A percentile compares a stretch with the other conserved stretches of the same genome.
phyloP scores from a whole-genome alignment of 345 rosid genomes.

The Tarenaya hassleriana region DNA sequence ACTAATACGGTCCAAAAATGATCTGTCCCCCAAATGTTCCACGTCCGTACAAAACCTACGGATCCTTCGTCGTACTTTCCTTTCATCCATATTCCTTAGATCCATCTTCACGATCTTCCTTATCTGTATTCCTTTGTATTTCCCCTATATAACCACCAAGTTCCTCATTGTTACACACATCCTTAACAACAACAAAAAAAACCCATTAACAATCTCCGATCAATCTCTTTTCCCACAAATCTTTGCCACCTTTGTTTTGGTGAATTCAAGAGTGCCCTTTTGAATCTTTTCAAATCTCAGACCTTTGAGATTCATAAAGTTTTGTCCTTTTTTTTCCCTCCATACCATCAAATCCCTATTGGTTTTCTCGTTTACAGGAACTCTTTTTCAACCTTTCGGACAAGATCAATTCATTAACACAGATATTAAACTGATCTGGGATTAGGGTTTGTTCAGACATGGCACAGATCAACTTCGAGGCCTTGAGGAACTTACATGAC shows the following conservation, averaged over 20 bases:
- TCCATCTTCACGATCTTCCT: neutral
- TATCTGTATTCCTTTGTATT: no score
- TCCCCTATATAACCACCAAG: no score
- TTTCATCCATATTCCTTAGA: conserved; percentile 29
- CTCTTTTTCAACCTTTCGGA: neutral
- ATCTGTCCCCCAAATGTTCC: conserved; percentile 36
- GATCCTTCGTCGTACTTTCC: conserved; percentile 42
- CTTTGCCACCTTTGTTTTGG: neutral
- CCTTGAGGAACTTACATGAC: conserved; percentile 61
- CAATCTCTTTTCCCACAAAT: conserved; percentile 20
- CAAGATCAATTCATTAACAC: neutral
- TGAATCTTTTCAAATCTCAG: neutral
- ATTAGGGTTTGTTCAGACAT: conserved; percentile 22
- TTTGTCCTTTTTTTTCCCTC: no score
- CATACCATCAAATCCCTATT: no score
- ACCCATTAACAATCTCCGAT: no score
- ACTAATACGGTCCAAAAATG: conserved; percentile 25
- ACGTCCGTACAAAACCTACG: conserved; percentile 36
- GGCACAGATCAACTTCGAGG: conserved; percentile 51
- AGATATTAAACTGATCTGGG: no score
- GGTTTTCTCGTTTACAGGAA: no score
- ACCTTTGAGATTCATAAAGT: neutral
- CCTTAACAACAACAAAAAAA: no score
- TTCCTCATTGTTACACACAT: no score
- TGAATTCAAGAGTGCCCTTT: conserved; percentile 4